Evolutionary conservation across 352 stramenopile genomes (phyloP).

Genomic region (Phytophthora fragariae): DNA sequence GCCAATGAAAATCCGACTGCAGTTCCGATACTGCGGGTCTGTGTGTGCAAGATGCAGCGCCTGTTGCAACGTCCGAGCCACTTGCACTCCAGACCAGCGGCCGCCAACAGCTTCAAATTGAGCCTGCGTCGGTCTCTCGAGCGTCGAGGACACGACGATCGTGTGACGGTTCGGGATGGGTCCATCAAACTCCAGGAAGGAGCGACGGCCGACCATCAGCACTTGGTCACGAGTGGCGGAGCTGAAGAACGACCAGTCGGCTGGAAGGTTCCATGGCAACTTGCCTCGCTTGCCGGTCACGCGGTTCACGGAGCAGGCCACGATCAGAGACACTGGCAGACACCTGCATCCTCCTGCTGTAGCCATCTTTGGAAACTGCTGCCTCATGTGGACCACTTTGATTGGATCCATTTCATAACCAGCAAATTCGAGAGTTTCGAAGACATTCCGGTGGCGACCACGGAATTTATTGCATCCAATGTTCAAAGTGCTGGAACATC

Average conservation of each 20-base stretch:
- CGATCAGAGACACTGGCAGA: slow-evolving; percentile 68
- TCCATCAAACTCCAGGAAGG: slow-evolving; percentile 59
- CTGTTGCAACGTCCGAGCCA: slow-evolving; percentile 51
- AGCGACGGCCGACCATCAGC: slow-evolving; percentile 69
- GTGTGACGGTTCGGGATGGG: slow-evolving; percentile 61
- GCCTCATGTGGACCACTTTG: slow-evolving; percentile 22
- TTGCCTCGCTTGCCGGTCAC: slow-evolving; percentile 62
- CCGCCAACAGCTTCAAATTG: slow-evolving; percentile 3
- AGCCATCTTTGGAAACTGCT: slow-evolving; percentile 10
- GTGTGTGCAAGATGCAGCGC: slow-evolving; percentile 47
- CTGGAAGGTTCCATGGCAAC: slow-evolving; percentile 68
- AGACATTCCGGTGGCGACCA: no score
- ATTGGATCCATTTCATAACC: no score
- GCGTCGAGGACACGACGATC: slow-evolving; percentile 56
- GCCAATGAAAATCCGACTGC: slow-evolving; percentile 39
- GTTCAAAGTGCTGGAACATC: no score
- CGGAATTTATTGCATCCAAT: no score
- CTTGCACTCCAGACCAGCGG: slow-evolving; percentile 34
- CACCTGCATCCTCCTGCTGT: slow-evolving; percentile 2
- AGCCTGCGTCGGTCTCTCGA: slow-evolving; percentile 7
- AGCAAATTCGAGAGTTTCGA: no score
- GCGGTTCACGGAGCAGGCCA: slow-evolving; percentile 73
- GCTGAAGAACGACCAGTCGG: slow-evolving; percentile 79
- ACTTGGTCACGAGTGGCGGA: slow-evolving; percentile 59
- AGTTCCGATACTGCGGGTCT: slow-evolving; percentile 41